A percentile compares a stretch with the other conserved stretches of the same genome.
These are phyloP conservation scores for Curvularia sp. DNA, from an alignment of 2,329 filamentous ascomycete species.

Conservation along the genomic window DNA sequence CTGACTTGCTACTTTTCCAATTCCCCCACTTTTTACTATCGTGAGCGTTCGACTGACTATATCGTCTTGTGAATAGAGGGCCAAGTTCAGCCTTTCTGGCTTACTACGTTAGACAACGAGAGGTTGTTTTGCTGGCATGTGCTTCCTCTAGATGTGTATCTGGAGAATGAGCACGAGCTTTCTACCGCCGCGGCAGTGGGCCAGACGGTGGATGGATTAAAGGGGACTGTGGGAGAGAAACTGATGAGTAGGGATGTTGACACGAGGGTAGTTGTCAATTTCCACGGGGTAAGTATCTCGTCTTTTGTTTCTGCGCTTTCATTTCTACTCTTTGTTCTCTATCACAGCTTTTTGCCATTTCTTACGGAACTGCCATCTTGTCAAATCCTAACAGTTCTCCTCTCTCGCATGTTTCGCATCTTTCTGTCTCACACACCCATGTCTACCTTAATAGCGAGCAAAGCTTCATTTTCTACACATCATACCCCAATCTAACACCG, in stretches of 20 bases:
- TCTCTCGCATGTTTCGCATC: background rate
- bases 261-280: conserved; percentile 63
- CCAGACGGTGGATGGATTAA: conserved; percentile 56
- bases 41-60: background rate
- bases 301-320: background rate
- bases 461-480: background rate
- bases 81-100: conserved; percentile 85
- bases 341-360: conserved; percentile 4
- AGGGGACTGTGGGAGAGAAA: conserved; percentile 57
- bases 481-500: background rate
- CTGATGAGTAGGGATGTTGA: conserved; percentile 59
- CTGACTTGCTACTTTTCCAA: background rate
- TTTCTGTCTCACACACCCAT: background rate
- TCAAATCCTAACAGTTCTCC: background rate
- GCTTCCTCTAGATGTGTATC: conserved; percentile 78
- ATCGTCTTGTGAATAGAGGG: conserved; percentile 62
- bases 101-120: conserved; percentile 77
- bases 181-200: conserved; percentile 38
- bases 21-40: background rate
- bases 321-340: background rate
- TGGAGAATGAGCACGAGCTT: conserved; percentile 71
- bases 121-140: conserved; percentile 90
- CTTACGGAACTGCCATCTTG: background rate
- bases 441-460: background rate
- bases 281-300: conserved; percentile 65